Evolutionary conservation across 305 asterid species (phyloP), one percentile per base, ranked within the genome.

Genomic region (Andrographis paniculata): DNA sequence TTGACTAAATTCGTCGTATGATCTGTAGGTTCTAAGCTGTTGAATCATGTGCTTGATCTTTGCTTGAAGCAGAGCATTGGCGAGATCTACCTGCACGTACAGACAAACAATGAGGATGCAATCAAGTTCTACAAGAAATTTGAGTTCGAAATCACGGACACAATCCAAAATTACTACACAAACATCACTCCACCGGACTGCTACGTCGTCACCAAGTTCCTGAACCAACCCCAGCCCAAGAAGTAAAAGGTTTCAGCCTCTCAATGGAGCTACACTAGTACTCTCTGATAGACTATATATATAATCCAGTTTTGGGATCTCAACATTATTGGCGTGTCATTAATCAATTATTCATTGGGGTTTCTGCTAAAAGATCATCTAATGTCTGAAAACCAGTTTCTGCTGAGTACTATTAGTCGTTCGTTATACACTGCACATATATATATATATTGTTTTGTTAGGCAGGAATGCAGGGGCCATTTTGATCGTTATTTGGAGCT

Each of bases 101-200:
- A 82, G 79, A 91, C 94, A 7, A 86, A 77, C 70, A 91, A 86
- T n/a, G 92, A 89, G 13, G 94, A 91, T 12, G 98, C 87, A 56
- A 91, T 91, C 72, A 80, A 77, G 48, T 91, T 86, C 75, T 91
- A 86, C 73, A 67, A 74, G 84, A 89, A 86, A 63, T 86, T 83
- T 9, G 93, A 81, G 27, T 91, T 91, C 27, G 92, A 80, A 64
- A 79, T 86, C 66, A 80, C 96, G 14, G 89, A 74, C 13, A 86
- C 89, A 22, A 83, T 91, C 67, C 74, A 64, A 48, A 86, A 86
- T 70, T 86, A 86, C 56, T 86, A 86, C 55, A 75, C 80, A 47
- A 89, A 89, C 52, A 86, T 86, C n/a, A 80, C 89, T 14, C 96
- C 96, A 22, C 92, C 96, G 14, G 88, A 86, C 58, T 85, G 96